These are phyloP conservation scores for Salvia hispanica DNA, from an alignment of 257 asterid genomes.

Conservation along the genomic window DNA sequence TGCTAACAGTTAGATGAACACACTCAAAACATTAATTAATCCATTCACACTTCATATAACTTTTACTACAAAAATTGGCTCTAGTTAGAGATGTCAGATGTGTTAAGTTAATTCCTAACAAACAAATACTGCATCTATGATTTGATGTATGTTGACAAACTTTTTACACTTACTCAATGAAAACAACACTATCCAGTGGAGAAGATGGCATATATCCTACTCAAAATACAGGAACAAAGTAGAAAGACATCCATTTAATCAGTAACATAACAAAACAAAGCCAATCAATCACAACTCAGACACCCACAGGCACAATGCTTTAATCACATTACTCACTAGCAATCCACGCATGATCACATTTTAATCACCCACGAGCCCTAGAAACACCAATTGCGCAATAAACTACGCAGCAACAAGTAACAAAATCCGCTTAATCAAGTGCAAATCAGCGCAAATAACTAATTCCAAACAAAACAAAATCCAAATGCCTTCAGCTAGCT, in stretches of 20 bases:
- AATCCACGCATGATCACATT: conserved; percentile 11
- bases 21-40: conserved; percentile 17
- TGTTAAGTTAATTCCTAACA: not conserved
- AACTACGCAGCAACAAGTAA: not conserved
- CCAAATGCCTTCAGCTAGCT: not conserved
- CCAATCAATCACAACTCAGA: conserved; percentile 6
- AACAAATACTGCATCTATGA: not conserved
- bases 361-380: conserved; percentile 8
- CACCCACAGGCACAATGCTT: conserved; percentile 9
- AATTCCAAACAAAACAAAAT: not conserved
- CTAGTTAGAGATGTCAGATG: conserved; percentile 9
- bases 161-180: conserved; percentile 1
- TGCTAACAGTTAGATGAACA: conserved; percentile 28
- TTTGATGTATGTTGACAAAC: not conserved
- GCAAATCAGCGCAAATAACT: not conserved
- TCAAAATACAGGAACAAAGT: not conserved
- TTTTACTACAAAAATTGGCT: conserved; percentile 4
- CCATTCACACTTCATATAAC: conserved; percentile 1
- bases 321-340: conserved; percentile 5
- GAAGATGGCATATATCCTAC: not conserved
- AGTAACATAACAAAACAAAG: conserved; percentile 1
- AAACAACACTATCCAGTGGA: not conserved
- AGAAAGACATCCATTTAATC: not conserved
- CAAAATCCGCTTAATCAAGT: not conserved
- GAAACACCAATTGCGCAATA: conserved; percentile 1